Conservation (phyloP, 345 rosid genomes). For the Gossypium raimondii region DNA sequence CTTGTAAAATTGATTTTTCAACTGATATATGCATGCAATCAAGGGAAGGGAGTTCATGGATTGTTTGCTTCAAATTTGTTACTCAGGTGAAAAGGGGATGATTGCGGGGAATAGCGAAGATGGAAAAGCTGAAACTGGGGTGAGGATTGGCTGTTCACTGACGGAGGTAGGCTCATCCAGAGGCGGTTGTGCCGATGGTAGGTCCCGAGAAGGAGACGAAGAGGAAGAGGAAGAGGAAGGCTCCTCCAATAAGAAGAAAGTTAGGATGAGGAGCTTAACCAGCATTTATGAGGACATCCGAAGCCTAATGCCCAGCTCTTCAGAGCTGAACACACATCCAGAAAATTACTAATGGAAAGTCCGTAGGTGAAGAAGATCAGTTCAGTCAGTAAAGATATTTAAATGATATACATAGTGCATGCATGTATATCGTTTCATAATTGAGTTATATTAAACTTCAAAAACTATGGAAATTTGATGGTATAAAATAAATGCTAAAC, state of each 20-base stretch:
- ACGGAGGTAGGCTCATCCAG: background rate
- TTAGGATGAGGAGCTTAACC: background rate
- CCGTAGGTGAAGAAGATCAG: background rate
- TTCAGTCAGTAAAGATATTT: background rate
- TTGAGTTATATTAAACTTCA: background rate
- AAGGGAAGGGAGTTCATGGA: no score
- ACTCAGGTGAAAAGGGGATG: background rate
- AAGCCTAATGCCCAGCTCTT: background rate
- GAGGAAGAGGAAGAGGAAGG: background rate
- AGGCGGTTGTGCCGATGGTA: background rate
- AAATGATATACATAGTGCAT: background rate
- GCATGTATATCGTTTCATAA: background rate
- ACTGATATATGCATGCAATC: no score
- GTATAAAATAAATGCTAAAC: background rate
- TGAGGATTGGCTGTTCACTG: background rate
- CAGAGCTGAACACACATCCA: background rate
- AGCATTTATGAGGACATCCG: slow-evolving; percentile 1
- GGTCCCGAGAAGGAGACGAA: background rate
- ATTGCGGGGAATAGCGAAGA: background rate
- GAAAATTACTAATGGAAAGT: background rate
- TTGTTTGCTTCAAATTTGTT: background rate
- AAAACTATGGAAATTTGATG: background rate
- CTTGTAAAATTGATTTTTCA: no score
- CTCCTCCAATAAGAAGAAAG: background rate
- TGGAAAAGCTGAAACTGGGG: background rate